These are phyloP conservation scores for Inga laurina DNA, from an alignment of 306 rosid species.

Conservation along the genomic window DNA sequence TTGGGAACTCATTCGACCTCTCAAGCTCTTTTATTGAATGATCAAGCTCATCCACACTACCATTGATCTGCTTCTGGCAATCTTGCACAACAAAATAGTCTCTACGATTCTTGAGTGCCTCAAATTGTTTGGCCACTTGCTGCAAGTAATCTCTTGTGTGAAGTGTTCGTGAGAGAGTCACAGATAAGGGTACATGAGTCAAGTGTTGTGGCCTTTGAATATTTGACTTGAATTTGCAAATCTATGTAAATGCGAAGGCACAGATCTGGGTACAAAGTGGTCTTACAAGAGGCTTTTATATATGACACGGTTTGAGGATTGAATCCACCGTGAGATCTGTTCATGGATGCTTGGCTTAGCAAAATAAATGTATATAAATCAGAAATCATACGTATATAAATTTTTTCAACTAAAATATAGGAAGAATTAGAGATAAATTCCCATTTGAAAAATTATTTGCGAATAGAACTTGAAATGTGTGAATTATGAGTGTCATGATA, in stretches of 20 bases:
- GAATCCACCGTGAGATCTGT: background rate
- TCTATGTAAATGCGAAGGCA: constrained; percentile 35
- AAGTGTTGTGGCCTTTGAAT: constrained; percentile 34
- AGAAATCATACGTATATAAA: too few relatives aligned
- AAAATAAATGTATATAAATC: too few relatives aligned
- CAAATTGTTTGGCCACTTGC: constrained; percentile 31
- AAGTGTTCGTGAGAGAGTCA: constrained; percentile 42
- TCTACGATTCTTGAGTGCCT: constrained; percentile 8
- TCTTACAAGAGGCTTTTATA: constrained; percentile 30
- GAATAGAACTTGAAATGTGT: too few relatives aligned
- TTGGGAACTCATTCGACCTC: too few relatives aligned
- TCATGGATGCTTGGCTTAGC: background rate
- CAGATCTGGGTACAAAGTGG: constrained; percentile 35
- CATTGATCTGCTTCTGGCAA: background rate
- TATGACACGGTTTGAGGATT: constrained; percentile 9
- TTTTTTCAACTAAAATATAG: too few relatives aligned
- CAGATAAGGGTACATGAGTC: constrained; percentile 37
- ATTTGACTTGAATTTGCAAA: constrained; percentile 29
- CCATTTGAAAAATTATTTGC: too few relatives aligned
- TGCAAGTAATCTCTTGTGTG: constrained; percentile 36
- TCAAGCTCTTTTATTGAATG: background rate
- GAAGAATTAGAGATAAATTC: background rate
- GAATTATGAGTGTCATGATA: too few relatives aligned
- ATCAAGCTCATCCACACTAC: background rate
- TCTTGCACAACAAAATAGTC: background rate